These are phyloP conservation scores for Brassica hybrid DNA, from an alignment of 441 rosid genomes.

Conservation along the genomic window DNA sequence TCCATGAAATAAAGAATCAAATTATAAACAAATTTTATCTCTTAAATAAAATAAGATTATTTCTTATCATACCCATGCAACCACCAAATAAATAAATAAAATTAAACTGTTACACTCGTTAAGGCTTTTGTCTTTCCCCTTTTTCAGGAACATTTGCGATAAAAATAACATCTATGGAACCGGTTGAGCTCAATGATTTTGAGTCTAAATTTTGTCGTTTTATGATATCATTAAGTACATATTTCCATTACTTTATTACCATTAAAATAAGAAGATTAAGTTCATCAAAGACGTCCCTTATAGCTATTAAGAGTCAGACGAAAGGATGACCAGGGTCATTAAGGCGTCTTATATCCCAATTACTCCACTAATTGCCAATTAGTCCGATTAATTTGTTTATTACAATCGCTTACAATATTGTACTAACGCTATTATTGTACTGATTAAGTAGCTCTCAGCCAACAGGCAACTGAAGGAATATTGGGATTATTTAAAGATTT, in stretches of 20 bases:
- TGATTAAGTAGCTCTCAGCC: slow-evolving; percentile 39
- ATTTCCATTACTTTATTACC: slow-evolving; percentile 16
- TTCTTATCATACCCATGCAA: not conserved
- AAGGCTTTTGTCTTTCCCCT: not conserved
- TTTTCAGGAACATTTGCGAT: slow-evolving; percentile 1
- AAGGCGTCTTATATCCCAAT: slow-evolving; percentile 17
- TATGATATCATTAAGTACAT: slow-evolving; percentile 1
- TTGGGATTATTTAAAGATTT: slow-evolving; percentile 35
- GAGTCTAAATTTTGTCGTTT: slow-evolving; percentile 20
- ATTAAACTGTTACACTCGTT: slow-evolving; percentile 3
- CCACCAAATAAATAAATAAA: no score
- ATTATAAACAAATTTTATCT: not conserved
- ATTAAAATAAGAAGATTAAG: slow-evolving; percentile 26
- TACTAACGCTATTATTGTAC: slow-evolving; percentile 11
- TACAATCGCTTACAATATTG: not conserved
- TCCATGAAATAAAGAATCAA: not conserved
- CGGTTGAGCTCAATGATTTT: slow-evolving; percentile 27
- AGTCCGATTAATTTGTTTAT: slow-evolving; percentile 17
- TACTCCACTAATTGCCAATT: slow-evolving; percentile 36
- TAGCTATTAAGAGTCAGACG: slow-evolving; percentile 39
- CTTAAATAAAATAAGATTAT: not conserved
- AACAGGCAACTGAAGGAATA: slow-evolving; percentile 9
- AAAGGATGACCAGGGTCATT: slow-evolving; percentile 29
- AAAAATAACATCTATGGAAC: slow-evolving; percentile 18
- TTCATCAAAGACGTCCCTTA: slow-evolving; percentile 35